Evolutionary conservation across 2,329 filamentous ascomycete species (phyloP).

Genomic region (Pseudocercospora eumusae): DNA sequence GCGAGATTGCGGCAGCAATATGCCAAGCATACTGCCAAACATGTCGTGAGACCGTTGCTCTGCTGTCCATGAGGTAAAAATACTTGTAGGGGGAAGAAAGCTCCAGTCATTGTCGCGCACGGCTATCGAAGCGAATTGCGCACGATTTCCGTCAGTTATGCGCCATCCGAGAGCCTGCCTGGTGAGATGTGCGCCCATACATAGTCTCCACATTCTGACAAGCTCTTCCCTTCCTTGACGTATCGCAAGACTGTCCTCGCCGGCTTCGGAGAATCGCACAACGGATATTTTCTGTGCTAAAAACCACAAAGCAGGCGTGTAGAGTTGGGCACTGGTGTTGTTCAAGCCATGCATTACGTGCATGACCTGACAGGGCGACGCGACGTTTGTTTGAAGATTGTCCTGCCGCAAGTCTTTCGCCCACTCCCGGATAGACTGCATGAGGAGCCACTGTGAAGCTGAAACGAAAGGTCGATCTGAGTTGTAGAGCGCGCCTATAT

Average conservation of each 20-base stretch:
- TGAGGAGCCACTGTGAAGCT: neutral
- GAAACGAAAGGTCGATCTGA: neutral
- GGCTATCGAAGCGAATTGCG: conserved; percentile 6
- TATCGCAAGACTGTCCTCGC: neutral
- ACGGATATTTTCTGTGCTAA: conserved; percentile 14
- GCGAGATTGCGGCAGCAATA: conserved; percentile 16
- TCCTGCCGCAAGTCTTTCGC: conserved; percentile 3
- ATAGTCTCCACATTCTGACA: conserved; percentile 25
- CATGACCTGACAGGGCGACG: conserved; percentile 16
- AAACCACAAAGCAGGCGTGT: conserved; percentile 16
- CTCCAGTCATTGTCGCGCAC: conserved; percentile 21
- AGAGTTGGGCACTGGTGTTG: conserved; percentile 8
- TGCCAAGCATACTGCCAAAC: conserved; percentile 24
- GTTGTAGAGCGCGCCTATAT: neutral
- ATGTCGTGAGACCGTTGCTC: conserved; percentile 9
- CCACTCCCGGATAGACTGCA: conserved; percentile 2
- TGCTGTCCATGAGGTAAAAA: conserved; percentile 16
- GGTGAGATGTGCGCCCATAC: conserved; percentile 16
- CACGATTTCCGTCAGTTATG: neutral
- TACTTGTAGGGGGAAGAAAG: conserved; percentile 24
- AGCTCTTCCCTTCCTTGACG: conserved; percentile 16
- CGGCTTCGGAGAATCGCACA: conserved; percentile 6
- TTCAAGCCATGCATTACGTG: conserved; percentile 8
- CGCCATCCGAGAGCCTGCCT: conserved; percentile 8
- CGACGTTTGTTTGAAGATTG: neutral